Conservation (phyloP, 768 basidiomycete genomes). For the Amanita subjunquillea region DNA sequence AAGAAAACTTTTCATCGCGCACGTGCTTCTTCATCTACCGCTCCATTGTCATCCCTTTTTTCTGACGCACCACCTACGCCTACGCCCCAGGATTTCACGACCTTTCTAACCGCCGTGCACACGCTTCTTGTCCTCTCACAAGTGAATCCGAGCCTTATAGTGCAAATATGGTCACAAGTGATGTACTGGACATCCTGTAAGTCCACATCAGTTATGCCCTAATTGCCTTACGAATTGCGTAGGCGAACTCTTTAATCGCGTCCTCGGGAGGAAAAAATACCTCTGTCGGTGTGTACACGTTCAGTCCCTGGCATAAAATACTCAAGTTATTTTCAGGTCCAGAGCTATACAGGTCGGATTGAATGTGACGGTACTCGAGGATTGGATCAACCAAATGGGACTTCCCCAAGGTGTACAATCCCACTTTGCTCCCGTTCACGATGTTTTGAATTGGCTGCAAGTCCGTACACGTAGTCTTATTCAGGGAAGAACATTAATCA, state of each 20-base stretch:
- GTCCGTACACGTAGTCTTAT: slow-evolving; percentile 23
- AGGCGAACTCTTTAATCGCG: slow-evolving; percentile 83
- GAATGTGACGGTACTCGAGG: slow-evolving; percentile 79
- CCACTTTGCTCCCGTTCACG: slow-evolving; percentile 78
- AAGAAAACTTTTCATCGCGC: slow-evolving; percentile 51
- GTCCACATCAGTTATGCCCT: slow-evolving; percentile 14
- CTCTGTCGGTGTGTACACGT: slow-evolving; percentile 59
- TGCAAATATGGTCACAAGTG: slow-evolving; percentile 95
- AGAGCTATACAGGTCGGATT: slow-evolving; percentile 83
- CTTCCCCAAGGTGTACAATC: slow-evolving; percentile 69
- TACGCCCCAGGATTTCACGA: slow-evolving; percentile 49
- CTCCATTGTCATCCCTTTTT: slow-evolving; percentile 42
- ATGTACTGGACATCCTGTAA: slow-evolving; percentile 96
- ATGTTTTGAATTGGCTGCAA: slow-evolving; percentile 82
- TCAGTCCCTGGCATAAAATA: not conserved
- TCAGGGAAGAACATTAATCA: not conserved
- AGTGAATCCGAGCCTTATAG: slow-evolving; percentile 79
- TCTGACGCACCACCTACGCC: slow-evolving; percentile 30
- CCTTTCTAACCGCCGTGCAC: slow-evolving; percentile 79
- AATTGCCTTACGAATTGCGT: slow-evolving; percentile 7
- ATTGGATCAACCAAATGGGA: slow-evolving; percentile 80
- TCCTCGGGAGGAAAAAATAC: slow-evolving; percentile 88
- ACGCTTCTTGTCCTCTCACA: slow-evolving; percentile 77
- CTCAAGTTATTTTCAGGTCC: slow-evolving; percentile 35
- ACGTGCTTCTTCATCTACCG: slow-evolving; percentile 31